Evolutionary conservation across 139 green algal species (phyloP), one percentile per base, ranked within the genome.

Genomic region (Closterium sp.): DNA sequence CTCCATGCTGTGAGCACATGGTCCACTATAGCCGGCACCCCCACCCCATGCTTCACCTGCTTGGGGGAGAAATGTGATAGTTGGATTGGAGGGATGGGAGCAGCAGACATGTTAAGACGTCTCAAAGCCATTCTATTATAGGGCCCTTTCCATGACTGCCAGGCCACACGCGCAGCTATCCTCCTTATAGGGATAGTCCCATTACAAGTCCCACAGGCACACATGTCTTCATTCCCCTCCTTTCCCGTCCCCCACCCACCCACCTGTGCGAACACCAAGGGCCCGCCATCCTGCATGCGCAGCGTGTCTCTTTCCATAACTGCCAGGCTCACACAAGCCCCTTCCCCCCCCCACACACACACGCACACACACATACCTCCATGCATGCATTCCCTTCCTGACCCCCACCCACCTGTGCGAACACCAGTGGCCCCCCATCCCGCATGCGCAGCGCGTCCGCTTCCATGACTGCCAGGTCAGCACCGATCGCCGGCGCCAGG

Each of bases 21-120:
- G 21, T 86, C 30, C 22, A 91, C 92, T 42, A 96, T 94, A 24
- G 95, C 94, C 30, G 34, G 21, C 45, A 96, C 93, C 24, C 94
- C 95, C 27, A 95, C 93, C 22, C 93, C 93, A 11, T 95, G 90
- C 85, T 96, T 96, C 28, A 96, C 95, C 90, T 95, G 92, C 62
- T n/a, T n/a, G n/a, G n/a, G n/a, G n/a, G n/a, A n/a, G n/a, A n/a
- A n/a, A n/a, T n/a, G n/a, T n/a, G n/a, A n/a, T n/a, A n/a, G n/a
- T n/a, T n/a, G n/a, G n/a, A n/a, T n/a, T n/a, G n/a, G n/a, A n/a
- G n/a, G n/a, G n/a, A n/a, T n/a, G n/a, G n/a, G n/a, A n/a, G n/a
- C n/a, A n/a, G n/a, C n/a, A 85, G 7, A 34, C 7, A 4, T 21
- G 4, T 50, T 27, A 6, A 91, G 86, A 31, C 28, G 24, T 91